Percentiles rank a stretch among this genome's conserved stretches.
phyloP scores from a whole-genome alignment of 31 red algal species.

The Porphyra umbilicalis region DNA sequence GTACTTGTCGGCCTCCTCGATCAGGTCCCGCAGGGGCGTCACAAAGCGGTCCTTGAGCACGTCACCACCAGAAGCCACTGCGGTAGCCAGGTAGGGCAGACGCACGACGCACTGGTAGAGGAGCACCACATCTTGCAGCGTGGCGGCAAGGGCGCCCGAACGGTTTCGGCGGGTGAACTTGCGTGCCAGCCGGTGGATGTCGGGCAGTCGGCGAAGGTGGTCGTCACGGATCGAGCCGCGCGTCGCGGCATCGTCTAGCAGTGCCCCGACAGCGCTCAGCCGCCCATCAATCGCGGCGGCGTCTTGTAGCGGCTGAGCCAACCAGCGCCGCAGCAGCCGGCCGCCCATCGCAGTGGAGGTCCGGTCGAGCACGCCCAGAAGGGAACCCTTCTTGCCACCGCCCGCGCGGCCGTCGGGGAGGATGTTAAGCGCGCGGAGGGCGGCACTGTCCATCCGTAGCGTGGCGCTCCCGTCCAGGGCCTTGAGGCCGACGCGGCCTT shows the following conservation, averaged over 20 bases:
- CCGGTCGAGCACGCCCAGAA: slow-evolving; percentile 70
- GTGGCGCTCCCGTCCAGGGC: slow-evolving; percentile 10
- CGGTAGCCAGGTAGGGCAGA: slow-evolving; percentile 57
- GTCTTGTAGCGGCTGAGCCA: slow-evolving; percentile 74
- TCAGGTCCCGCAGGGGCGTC: slow-evolving; percentile 31
- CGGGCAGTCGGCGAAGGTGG: slow-evolving; percentile 71
- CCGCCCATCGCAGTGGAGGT: slow-evolving; percentile 73
- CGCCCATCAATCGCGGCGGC: slow-evolving; percentile 52
- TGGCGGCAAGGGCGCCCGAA: slow-evolving; percentile 17
- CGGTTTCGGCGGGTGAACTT: slow-evolving; percentile 48
- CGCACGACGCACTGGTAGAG: slow-evolving; percentile 86
- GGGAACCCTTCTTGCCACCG: slow-evolving; percentile 30
- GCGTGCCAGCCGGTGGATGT: slow-evolving; percentile 43
- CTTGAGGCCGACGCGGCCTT: slow-evolving; percentile 21
- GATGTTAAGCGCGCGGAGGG: slow-evolving; percentile 75
- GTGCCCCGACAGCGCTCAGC: slow-evolving; percentile 46
- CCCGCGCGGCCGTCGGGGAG: slow-evolving; percentile 53
- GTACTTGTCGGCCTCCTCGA: slow-evolving; percentile 46
- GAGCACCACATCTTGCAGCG: slow-evolving; percentile 74
- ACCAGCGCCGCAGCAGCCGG: slow-evolving; percentile 50
- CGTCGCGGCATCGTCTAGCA: slow-evolving; percentile 25
- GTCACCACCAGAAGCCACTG: slow-evolving; percentile 14
- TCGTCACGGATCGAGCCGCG: slow-evolving; percentile 39
- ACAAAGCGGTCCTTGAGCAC: slow-evolving; percentile 25
- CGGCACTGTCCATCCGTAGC: slow-evolving; percentile 73